Percentiles rank a stretch among this genome's conserved stretches.
phyloP scores from a whole-genome alignment of 1,284 basidiomycete genomes.

The Pseudozyma flocculosa region DNA sequence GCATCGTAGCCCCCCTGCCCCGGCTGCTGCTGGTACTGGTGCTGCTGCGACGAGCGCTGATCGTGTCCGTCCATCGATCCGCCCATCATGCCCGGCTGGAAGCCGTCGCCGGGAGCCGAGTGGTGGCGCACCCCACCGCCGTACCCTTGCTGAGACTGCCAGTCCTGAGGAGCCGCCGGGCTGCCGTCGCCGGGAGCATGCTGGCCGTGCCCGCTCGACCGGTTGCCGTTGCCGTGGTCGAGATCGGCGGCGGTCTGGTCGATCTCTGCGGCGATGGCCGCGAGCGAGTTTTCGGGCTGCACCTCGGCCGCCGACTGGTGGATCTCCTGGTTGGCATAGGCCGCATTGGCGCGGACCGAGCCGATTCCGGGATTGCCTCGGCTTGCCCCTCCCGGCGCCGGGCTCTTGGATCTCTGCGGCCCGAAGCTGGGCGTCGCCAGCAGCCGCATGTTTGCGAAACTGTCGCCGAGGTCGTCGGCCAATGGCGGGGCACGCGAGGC shows the following conservation, averaged over 20 bases:
- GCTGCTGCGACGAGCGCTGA: neutral
- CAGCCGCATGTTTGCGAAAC: conserved; percentile 42
- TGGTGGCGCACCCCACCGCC: conserved; percentile 22
- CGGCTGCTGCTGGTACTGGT: conserved; percentile 7
- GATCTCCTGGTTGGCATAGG: conserved; percentile 48
- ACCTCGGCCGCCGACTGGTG: conserved; percentile 47
- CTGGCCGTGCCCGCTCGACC: conserved; percentile 7
- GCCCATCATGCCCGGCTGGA: conserved; percentile 1
- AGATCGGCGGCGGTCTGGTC: conserved; percentile 43
- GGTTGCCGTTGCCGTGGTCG: conserved; percentile 9
- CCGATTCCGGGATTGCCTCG: conserved; percentile 7
- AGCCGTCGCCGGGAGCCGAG: conserved; percentile 28
- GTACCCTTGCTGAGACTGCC: too few relatives aligned
- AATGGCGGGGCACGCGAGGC: conserved; percentile 29
- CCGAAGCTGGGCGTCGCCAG: conserved; percentile 35
- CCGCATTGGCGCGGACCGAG: conserved; percentile 37
- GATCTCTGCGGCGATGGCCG: conserved; percentile 45
- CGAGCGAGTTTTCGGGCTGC: conserved; percentile 40
- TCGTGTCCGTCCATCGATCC: conserved; percentile 17
- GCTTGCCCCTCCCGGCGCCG: conserved; percentile 1
- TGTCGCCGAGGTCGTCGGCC: conserved; percentile 42
- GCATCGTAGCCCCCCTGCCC: conserved; percentile 20
- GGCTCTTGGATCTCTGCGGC: conserved; percentile 24
- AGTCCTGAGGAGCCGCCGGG: too few relatives aligned
- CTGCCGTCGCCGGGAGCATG: too few relatives aligned